Evolutionary conservation across 1,284 basidiomycete genomes (phyloP).

Genomic region (Hemileia vastatrix): DNA sequence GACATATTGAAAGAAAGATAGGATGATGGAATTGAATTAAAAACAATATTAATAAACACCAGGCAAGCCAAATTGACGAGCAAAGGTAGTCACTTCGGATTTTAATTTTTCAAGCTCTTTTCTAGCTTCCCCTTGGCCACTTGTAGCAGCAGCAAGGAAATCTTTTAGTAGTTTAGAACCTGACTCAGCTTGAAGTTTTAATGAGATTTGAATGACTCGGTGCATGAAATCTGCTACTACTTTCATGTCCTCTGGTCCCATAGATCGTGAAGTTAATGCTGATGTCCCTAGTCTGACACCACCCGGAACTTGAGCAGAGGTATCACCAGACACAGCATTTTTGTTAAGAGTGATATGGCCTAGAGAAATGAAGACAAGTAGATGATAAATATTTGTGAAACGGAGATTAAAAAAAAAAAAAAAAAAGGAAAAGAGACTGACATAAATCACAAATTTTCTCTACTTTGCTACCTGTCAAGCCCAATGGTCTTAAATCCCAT

Average conservation of each 20-base stretch:
- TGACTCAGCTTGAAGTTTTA: constrained; percentile 82
- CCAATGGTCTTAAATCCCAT: constrained; percentile 92
- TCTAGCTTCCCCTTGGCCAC: constrained; percentile 15
- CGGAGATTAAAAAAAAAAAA: constrained; percentile 1
- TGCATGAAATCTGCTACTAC: constrained; percentile 83
- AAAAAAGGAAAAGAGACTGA: constrained; percentile 52
- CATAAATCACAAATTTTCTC: constrained; percentile 98
- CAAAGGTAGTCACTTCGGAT: constrained; percentile 6
- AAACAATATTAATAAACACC: too few species aligned
- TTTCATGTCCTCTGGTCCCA: constrained; percentile 72
- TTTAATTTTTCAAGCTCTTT: constrained; percentile 4
- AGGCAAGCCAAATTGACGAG: constrained; percentile 16
- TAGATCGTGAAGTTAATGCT: constrained; percentile 87
- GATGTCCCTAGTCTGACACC: constrained; percentile 94
- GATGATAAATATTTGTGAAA: background rate
- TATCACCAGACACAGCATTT: constrained; percentile 92
- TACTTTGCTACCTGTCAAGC: constrained; percentile 92
- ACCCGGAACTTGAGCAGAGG: constrained; percentile 88
- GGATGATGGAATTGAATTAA: too few species aligned
- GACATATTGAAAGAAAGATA: too few species aligned
- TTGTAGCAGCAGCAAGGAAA: constrained; percentile 59
- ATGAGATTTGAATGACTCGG: constrained; percentile 77
- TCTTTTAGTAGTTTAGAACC: constrained; percentile 92
- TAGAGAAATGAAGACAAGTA: constrained; percentile 5
- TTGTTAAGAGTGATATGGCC: constrained; percentile 52